Base-by-base conservation (phyloP, 495 filamentous ascomycete species). In the Xylaria longipes region DNA sequence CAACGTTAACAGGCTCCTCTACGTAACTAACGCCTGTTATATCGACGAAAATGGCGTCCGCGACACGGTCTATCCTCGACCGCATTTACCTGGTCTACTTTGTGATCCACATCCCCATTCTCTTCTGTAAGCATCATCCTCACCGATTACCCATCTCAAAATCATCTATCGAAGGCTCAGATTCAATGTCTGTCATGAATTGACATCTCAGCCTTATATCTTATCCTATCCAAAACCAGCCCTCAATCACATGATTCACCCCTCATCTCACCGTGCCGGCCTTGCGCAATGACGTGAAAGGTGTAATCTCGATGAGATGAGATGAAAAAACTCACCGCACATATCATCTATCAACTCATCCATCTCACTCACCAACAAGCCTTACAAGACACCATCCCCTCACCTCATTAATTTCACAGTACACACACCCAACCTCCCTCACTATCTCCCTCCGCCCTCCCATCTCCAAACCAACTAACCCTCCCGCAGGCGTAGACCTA, bases 61-160 rank as follows among this genome's bases (percentile, higher is more conserved):
- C 80, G 37, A 75, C 63, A 46, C 74, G 71, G 22, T 74, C 79
- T 20, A 80, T 80, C 74, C 76, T 77, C 15, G 84, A 88, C 73
- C 80, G 90, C 29, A 68, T 88, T 39, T 94, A 94, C 83, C 85
- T 94, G 43, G 75, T 85, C 31, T 93, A 93, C 83, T 94, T 94
- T 77, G 71, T 82, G 71, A 86, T 90, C 35, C 90, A 92, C 74
- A 72, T 94, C 25, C 91, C 91, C 20, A 81, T 94, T 69, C 88
- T 92, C 68, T 86, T 92, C 75, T 82, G 91, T 93, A 82, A 76
- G 89, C 80, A 39, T n/a, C 14, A 56, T n/a, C 5, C 27, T 35
- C 45, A 37, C 41, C 45, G 52, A 71, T 62, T 72, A 22, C 14
- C 11, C 45, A 43, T 27, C 29, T 63, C 5, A 9, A 7, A 43